These are phyloP conservation scores for Immersiella caudata DNA, from an alignment of 495 filamentous ascomycete genomes.

Conservation along the genomic window DNA sequence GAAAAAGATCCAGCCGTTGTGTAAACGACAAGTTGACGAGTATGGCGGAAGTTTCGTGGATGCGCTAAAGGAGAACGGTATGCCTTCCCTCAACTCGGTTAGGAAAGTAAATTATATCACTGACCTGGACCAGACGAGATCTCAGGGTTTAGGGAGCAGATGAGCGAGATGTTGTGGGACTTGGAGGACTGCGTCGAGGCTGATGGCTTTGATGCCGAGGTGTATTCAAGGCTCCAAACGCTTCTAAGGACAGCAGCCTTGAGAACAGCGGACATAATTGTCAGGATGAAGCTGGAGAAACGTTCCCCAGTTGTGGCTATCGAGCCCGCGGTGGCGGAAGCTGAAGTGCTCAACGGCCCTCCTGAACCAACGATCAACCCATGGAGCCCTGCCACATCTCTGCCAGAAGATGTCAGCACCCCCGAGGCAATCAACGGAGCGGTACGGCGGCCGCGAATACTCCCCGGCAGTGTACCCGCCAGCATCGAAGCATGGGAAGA, in stretches of 20 bases:
- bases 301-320: neutral
- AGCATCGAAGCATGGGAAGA: neutral
- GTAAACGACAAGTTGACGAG: constrained; percentile 43
- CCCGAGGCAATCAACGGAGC: neutral
- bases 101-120: constrained; percentile 15
- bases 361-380: constrained; percentile 27
- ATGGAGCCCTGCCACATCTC: constrained; percentile 13
- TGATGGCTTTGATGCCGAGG: constrained; percentile 42
- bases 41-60: constrained; percentile 44
- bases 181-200: constrained; percentile 48
- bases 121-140: constrained; percentile 41
- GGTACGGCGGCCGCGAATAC: neutral
- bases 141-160: constrained; percentile 41
- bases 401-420: neutral
- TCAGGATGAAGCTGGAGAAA: constrained; percentile 42
- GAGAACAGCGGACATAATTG: constrained; percentile 42
- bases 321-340: constrained; percentile 13
- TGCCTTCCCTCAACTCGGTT: constrained; percentile 4
- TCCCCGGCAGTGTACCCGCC: neutral
- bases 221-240: constrained; percentile 42
- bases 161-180: constrained; percentile 46
- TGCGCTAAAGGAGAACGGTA: constrained; percentile 50
- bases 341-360: constrained; percentile 25
- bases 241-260: constrained; percentile 42
- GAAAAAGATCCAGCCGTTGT: constrained; percentile 48